Percentiles rank a stretch among this genome's conserved stretches.
These are phyloP conservation scores for Termitomyces sp. DNA, from an alignment of 768 basidiomycete genomes.

Conservation along the genomic window DNA sequence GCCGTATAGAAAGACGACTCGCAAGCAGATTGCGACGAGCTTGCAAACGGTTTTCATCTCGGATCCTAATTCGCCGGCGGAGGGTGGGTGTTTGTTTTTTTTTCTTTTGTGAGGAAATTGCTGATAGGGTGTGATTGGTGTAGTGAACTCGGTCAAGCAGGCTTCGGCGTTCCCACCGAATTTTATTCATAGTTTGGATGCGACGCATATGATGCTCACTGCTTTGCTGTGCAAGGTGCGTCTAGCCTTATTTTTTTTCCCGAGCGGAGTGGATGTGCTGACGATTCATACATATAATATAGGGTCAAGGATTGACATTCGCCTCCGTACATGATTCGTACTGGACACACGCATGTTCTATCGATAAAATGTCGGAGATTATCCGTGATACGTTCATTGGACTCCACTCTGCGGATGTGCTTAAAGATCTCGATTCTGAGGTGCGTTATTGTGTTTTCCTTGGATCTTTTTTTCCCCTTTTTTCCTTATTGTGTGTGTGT, in stretches of 20 bases:
- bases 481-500: neutral
- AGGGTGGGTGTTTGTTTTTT: conserved; percentile 39
- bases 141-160: conserved; percentile 83
- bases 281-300: too few species aligned
- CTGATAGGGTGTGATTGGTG: too few species aligned
- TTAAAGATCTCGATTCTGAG: conserved; percentile 70
- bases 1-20: conserved; percentile 82
- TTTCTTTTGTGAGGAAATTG: too few species aligned
- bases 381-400: conserved; percentile 94
- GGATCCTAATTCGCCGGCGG: conserved; percentile 74
- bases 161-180: conserved; percentile 98
- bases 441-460: too few species aligned
- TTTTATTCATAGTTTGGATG: conserved; percentile 96
- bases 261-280: too few species aligned
- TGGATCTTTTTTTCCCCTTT: neutral
- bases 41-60: conserved; percentile 88
- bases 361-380: conserved; percentile 84
- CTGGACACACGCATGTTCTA: conserved; percentile 91
- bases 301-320: conserved; percentile 78
- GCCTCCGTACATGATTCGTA: conserved; percentile 99
- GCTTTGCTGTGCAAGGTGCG: conserved; percentile 84
- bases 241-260: too few species aligned
- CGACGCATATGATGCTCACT: conserved; percentile 98
- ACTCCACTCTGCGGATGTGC: conserved; percentile 84
- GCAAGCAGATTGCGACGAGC: conserved; percentile 81